Evolutionary conservation across 1,139 yeast genomes (phyloP), one percentile per base, ranked within the genome.

Genomic region (Candida frijolesensis): DNA sequence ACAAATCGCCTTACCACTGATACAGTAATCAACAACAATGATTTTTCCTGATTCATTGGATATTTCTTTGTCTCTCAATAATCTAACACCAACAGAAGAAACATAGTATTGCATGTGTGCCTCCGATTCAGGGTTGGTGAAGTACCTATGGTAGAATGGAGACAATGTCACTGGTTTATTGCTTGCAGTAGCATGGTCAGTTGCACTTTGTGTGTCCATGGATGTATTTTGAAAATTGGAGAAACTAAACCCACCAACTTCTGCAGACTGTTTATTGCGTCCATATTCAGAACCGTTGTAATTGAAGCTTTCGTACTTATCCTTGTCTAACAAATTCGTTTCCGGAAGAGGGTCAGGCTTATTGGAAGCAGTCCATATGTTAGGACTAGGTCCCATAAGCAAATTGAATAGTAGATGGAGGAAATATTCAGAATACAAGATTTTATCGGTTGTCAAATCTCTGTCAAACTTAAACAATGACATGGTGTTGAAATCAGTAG

Each of bases 61-160:
- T 50, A 82, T 71, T 0, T 57, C 54, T 49, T 75, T 76, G 38
- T 78, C 64, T 42, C 72, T 63, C 56, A 80, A 80, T 2, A 89
- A 61, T 25, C 96, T 69, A 1, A 89, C 78, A 0, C 97, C 97
- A 3, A 68, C 68, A n/a, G 72, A 60, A 0, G 94, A 82, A 1
- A 80, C 83, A 60, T 85, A 91, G 63, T 91, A 91, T 63, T 92
- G 97, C 11, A 82, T 66, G 60, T 85, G 87, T 0, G 96, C 76
- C 55, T 88, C 95, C 0, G 96, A 88, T 62, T 88, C 95, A 0
- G 98, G 98, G 58, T 92, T 91, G 10, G 94, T 85, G 66, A 89
- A 90, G 61, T 81, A 89, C 45, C 83, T 77, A 61, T 89, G 96
- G 48, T 83, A 81, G 56, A 86, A 85, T 0, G 96, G 96, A 14